Evolutionary conservation across 2,329 filamentous ascomycete species (phyloP).

Genomic region (Trichoderma brevicompactum): DNA sequence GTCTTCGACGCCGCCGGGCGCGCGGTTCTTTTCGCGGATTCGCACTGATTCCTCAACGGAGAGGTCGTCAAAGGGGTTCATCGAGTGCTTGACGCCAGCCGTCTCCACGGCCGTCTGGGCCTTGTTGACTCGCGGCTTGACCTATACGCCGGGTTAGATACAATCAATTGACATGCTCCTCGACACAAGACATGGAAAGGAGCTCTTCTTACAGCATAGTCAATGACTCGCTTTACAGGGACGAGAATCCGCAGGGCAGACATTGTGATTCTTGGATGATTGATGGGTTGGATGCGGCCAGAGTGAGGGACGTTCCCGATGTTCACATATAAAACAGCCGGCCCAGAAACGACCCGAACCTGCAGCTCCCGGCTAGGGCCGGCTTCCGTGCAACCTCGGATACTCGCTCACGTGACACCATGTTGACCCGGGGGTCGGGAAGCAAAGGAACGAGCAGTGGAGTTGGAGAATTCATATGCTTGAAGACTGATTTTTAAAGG

Average conservation of each 20-base stretch:
- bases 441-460: background rate
- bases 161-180: conserved; percentile 29
- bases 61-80: conserved; percentile 99
- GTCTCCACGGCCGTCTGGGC: conserved; percentile 87
- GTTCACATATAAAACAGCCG: conserved; percentile 17
- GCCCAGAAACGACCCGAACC: conserved; percentile 16
- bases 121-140: conserved; percentile 72
- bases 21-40: conserved; percentile 83
- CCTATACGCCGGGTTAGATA: conserved; percentile 46
- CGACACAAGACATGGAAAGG: background rate
- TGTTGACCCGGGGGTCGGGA: conserved; percentile 1
- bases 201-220: conserved; percentile 72
- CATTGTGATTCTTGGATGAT: conserved; percentile 49
- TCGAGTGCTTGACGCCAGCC: conserved; percentile 90
- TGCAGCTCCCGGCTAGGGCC: conserved; percentile 49
- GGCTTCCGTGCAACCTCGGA: conserved; percentile 48
- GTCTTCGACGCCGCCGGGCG: conserved; percentile 78
- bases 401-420: conserved; percentile 43
- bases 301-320: conserved; percentile 30
- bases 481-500: too few species aligned
- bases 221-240: conserved; percentile 82
- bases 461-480: background rate
- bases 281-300: conserved; percentile 35
- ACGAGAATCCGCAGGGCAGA: conserved; percentile 75
- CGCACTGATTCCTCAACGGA: conserved; percentile 95